Evolutionary conservation across 495 filamentous ascomycete species (phyloP), one percentile per base, ranked within the genome.

Genomic region (Zalerion maritima): DNA sequence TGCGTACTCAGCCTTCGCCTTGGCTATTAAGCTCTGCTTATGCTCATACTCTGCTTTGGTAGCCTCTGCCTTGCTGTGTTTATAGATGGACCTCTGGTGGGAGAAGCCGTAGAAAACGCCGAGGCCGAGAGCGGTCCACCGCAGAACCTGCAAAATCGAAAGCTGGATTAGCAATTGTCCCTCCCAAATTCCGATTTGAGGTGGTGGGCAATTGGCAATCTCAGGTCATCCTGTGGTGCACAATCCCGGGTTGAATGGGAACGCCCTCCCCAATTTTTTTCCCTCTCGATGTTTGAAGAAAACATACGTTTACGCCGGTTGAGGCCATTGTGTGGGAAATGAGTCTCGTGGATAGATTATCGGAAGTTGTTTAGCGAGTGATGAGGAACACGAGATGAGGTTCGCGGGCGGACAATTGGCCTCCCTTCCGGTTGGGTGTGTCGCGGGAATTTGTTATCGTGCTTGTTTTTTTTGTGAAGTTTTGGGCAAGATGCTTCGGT

Each of bases 61-160:
- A 26, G 73, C 64, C 24, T 66, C 61, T 36, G 67, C 52, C 55
- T 77, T 78, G 38, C 80, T 67, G 39, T 64, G 42, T 17, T 79
- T 48, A 36, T 58, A 73, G 48, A 96, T 67, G 23, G 67, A 64
- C 29, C 71, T 66, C 60, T 99, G 91, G 65, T 93, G 84, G 51
- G 73, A 80, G 55, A 93, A 60, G 52, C 89, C 89, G 63, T 96
- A 96, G 52, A 91, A 68, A 46, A 93, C 58, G 55, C 89, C 89
- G 45, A 78, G 56, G 42, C 71, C 75, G 38, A 96, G 78, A 47
- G 85, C 85, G 40, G 81, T 78, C 61, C 84, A 99, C 48, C 89
- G 85, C 56, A 96, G 69, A 54, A 99, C 85, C 91, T 97, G 54
- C 32, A 38, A 32, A 32, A 24, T 30, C 8, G 16, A 17, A 11